These are phyloP conservation scores for Fusarium zealandicum DNA, from an alignment of 2,329 filamentous ascomycete genomes.

Conservation along the genomic window DNA sequence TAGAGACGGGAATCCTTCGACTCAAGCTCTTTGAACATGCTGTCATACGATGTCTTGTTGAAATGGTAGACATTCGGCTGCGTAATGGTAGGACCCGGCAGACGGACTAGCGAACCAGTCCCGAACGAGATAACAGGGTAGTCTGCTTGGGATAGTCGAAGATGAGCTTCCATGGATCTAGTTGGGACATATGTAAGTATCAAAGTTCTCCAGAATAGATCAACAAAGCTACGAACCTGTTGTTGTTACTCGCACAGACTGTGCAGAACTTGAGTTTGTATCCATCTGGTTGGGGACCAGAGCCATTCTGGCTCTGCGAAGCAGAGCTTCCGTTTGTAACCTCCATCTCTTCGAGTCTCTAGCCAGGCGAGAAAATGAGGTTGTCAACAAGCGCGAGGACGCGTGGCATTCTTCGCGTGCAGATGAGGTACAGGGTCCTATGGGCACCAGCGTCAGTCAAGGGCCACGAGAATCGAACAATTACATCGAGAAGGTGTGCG, in stretches of 20 bases:
- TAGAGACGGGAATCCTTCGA: conserved; percentile 88
- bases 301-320: conserved; percentile 50
- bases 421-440: conserved; percentile 13
- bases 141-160: conserved; percentile 82
- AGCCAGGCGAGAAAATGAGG: conserved; percentile 28
- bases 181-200: conserved; percentile 11
- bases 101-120: conserved; percentile 90
- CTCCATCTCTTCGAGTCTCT: conserved; percentile 49
- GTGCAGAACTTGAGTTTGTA: conserved; percentile 97
- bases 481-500: neutral
- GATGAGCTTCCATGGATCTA: conserved; percentile 88
- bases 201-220: neutral
- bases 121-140: conserved; percentile 99
- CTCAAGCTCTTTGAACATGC: conserved; percentile 91
- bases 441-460: conserved; percentile 18
- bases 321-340: conserved; percentile 49
- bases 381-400: conserved; percentile 13
- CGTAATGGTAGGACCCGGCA: conserved; percentile 88
- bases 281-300: conserved; percentile 60
- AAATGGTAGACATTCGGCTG: conserved; percentile 98
- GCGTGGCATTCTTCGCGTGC: conserved; percentile 36
- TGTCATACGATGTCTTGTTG: conserved; percentile 94
- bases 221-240: conserved; percentile 67
- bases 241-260: conserved; percentile 98
- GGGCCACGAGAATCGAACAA: neutral